Evolutionary conservation across 176 grass and related monocot species (phyloP), one percentile per base, ranked within the genome.

Genomic region (Eleusine coracana): DNA sequence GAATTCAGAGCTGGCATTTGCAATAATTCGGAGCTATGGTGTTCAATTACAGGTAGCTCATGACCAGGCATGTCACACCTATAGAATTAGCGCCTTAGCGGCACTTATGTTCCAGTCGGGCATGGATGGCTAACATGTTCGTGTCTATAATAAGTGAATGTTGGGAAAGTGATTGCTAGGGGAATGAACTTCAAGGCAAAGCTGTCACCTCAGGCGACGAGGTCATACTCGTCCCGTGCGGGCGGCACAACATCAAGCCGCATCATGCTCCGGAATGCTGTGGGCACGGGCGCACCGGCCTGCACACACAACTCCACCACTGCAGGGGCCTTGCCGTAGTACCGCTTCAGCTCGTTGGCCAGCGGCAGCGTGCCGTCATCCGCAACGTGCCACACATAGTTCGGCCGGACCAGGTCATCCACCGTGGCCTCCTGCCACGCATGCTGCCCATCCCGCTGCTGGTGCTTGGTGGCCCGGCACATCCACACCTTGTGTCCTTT

Each of bases 401-500:
- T 89, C 21, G 88, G 88, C 28, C 56, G 68, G 50, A 96, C 64
- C 0, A 96, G 80, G 85, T 96, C 94, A 10, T 93, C 88, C 38
- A 96, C 80, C 0, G 68, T 93, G 56, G 91, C 91, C 72, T 96
- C 91, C 69, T 91, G 86, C 94, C 94, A 89, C 36, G 84, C 91
- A 51, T 96, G 88, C 63, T 92, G 87, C 2, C 88, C 90, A 39
- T 86, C 90, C 10, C 90, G 80, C 74, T 84, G 79, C 63, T 93
- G 91, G 77, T 96, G 94, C 80, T 93, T 93, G 38, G 69, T 83
- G 39, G 77, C 94, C 83, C 79, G 90, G 88, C 93, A 93, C 86
- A 89, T 90, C 79, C 93, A 77, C 62, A 88, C 90, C 76, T 90
- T 92, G 76, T 96, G 93, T 60, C 93, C 88, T 65, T 87, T 96